Evolutionary conservation across 495 filamentous ascomycete species (phyloP).

Genomic region (Endocarpon pusillum): DNA sequence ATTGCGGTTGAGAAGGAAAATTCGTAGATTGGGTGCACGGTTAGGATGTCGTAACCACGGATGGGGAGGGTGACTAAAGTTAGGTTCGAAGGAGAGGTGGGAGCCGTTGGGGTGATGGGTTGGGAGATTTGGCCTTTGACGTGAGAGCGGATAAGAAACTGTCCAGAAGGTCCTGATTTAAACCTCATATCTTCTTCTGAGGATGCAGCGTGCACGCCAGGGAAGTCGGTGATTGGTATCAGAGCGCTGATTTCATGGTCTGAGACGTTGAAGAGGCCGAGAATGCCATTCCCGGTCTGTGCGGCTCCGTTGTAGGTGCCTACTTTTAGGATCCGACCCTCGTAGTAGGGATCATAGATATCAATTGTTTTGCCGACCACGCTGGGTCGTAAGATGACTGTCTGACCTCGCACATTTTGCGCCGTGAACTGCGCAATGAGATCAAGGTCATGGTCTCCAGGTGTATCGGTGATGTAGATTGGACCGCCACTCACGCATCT

Average conservation of each 20-base stretch:
- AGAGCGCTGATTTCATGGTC: conserved; percentile 40
- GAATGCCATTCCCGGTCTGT: conserved; percentile 49
- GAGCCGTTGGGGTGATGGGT: conserved; percentile 22
- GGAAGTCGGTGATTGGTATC: conserved; percentile 51
- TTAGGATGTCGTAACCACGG: conserved; percentile 67
- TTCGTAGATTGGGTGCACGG: conserved; percentile 43
- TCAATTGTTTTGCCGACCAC: conserved; percentile 51
- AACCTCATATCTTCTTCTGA: conserved; percentile 9
- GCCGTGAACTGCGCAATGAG: conserved; percentile 67
- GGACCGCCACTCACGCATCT: conserved; percentile 82
- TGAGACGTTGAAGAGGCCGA: conserved; percentile 74
- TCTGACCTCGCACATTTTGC: conserved; percentile 44
- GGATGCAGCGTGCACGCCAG: conserved; percentile 34
- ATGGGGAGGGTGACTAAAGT: conserved; percentile 42
- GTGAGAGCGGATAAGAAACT: conserved; percentile 60
- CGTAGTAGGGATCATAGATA: conserved; percentile 57
- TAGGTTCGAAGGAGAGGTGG: conserved; percentile 16
- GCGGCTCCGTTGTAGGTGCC: conserved; percentile 53
- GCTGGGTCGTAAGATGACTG: conserved; percentile 61
- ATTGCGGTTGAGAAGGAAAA: conserved; percentile 24
- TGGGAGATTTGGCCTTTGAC: conserved; percentile 43
- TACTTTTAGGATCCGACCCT: conserved; percentile 55
- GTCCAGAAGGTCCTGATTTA: conserved; percentile 10
- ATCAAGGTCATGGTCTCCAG: conserved; percentile 56
- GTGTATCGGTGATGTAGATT: conserved; percentile 82